Evolutionary conservation across 208 protist genomes (phyloP), one percentile per base, ranked within the genome.

Genomic region (Vickermania spadyakhi): DNA sequence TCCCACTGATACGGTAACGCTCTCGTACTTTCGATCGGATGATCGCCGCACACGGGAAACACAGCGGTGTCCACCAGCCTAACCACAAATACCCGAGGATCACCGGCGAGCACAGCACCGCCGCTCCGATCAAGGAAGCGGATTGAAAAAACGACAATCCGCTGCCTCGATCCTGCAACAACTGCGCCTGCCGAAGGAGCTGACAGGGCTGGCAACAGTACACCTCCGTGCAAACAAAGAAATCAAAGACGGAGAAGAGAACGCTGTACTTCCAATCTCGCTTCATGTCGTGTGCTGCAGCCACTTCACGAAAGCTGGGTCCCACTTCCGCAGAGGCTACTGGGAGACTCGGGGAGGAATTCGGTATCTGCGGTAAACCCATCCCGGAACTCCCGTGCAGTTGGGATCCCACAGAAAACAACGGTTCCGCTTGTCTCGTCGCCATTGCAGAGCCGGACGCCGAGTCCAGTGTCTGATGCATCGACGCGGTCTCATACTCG

Each of bases 171-270:
- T 50, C 28, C 69, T 66, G 41, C 23, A 72, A 50, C 58, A 77
- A 51, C 57, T 81, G 81, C 64, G 64, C 75, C 66, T 81, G 75
- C 11, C 80, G 68, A 45, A 60, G 67, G 28, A 75, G 56, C 56
- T 86, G 75, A 50, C 80, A 86, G 1, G 64, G 61, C 21, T 52
- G 56, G 61, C 80, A 86, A 62, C 28, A 83, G 49, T 52, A 75
- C 28, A 56, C 14, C 63, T 80, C 70, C 60, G 62, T 50, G 55
- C 64, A 83, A 18, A 62, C 53, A 2, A 31, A 3, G 41, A 54
- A 66, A 3, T 71, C 62, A 25, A 4, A 0, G 54, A 64, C 73
- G 41, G 60, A 70, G 13, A n/a, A 23, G 58, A 60, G 69, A 31
- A 81, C 22, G n/a, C 54, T 60, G 68, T 78, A 72, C 50, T 71